Conservation (phyloP, 306 rosid species). For the Acacia melanoxylon region DNA sequence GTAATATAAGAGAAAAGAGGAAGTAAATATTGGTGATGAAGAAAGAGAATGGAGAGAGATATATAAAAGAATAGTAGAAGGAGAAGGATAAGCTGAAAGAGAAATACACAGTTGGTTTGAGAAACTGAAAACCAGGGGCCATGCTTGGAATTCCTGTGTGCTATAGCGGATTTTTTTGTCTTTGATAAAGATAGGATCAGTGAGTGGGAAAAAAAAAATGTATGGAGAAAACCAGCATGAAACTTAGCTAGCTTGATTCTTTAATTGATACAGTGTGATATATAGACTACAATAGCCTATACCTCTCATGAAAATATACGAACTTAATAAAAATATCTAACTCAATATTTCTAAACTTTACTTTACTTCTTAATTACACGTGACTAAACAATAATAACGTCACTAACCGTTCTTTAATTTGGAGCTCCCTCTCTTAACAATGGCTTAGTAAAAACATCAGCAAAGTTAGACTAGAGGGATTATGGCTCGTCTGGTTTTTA, state of each 20-base stretch:
- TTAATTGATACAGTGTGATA: not conserved
- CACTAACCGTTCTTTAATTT: not conserved
- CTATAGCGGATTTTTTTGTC: not conserved
- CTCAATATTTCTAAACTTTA: not conserved
- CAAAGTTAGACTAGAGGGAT: not conserved
- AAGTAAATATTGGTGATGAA: not conserved
- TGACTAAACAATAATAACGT: not conserved
- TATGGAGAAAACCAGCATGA: not conserved
- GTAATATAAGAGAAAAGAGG: not conserved
- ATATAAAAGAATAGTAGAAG: not conserved
- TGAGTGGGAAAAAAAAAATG: not conserved
- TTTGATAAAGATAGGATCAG: not conserved
- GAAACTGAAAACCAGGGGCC: conserved; percentile 2
- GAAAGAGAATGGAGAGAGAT: not conserved
- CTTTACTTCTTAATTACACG: not conserved
- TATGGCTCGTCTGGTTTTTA: not conserved
- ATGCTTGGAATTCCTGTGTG: not conserved
- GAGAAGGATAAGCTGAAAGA: not conserved
- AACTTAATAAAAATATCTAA: not conserved
- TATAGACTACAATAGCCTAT: not conserved
- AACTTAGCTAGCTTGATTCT: not conserved
- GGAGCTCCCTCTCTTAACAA: not conserved
- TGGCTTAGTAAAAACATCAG: not conserved
- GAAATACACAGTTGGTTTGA: not conserved
- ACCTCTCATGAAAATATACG: not conserved